These are phyloP conservation scores for Arabidopsis arenosa DNA, from an alignment of 345 rosid genomes.

Conservation along the genomic window DNA sequence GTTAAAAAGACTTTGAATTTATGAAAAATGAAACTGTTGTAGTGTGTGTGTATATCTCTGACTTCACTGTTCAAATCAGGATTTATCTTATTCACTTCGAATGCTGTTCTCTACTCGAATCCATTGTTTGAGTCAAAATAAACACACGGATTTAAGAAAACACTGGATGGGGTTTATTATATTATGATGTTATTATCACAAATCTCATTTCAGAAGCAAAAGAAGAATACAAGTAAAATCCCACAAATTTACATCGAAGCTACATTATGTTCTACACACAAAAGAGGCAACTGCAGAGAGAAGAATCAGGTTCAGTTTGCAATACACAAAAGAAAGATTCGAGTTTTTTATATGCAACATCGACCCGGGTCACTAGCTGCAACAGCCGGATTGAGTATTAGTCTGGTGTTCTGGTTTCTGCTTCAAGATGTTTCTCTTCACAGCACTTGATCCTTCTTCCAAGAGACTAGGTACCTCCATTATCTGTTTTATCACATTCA, in stretches of 20 bases:
- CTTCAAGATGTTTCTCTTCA: slow-evolving; percentile 75
- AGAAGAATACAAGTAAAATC: slow-evolving; percentile 9
- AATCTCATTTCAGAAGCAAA: slow-evolving; percentile 39
- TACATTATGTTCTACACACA: slow-evolving; percentile 36
- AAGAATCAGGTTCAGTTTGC: slow-evolving; percentile 10
- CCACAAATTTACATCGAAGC: slow-evolving; percentile 45
- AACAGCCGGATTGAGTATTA: slow-evolving; percentile 54
- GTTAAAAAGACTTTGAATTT: slow-evolving; percentile 37
- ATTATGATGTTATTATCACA: slow-evolving; percentile 33
- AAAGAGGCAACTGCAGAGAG: slow-evolving; percentile 19
- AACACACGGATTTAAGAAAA: slow-evolving; percentile 6
- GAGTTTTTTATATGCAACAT: slow-evolving; percentile 5
- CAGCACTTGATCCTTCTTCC: slow-evolving; percentile 82
- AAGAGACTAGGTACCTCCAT: slow-evolving; percentile 93
- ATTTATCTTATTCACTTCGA: neutral
- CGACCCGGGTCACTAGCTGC: slow-evolving; percentile 45
- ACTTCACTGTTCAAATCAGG: neutral
- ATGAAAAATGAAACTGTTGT: slow-evolving; percentile 31
- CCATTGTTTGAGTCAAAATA: neutral
- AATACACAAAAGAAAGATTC: slow-evolving; percentile 16
- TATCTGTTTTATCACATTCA: slow-evolving; percentile 55
- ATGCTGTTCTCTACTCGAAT: neutral
- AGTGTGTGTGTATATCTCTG: slow-evolving; percentile 38
- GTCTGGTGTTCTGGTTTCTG: slow-evolving; percentile 66
- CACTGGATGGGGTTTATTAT: slow-evolving; percentile 15